Evolutionary conservation across 2,329 filamentous ascomycete species (phyloP).

Genomic region (Epichloe uncinata): DNA sequence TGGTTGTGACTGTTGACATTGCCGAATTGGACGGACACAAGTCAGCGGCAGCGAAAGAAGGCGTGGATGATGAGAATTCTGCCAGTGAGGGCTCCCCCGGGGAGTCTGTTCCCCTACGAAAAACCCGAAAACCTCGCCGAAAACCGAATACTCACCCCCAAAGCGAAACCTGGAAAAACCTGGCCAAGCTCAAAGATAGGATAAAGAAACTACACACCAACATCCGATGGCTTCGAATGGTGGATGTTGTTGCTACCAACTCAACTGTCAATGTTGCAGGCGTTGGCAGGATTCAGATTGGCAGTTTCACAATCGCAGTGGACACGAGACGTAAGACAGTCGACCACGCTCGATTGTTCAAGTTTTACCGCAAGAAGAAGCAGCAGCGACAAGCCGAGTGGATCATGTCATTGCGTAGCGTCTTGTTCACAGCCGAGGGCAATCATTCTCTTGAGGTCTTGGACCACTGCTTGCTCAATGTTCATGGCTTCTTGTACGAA

Average conservation of each 20-base stretch:
- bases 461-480: constrained; percentile 76
- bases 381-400: constrained; percentile 68
- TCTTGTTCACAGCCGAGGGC: constrained; percentile 79
- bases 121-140: constrained; percentile 6
- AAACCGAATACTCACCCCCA: constrained; percentile 24
- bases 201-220: constrained; percentile 78
- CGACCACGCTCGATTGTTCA: constrained; percentile 77
- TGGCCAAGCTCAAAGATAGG: constrained; percentile 68
- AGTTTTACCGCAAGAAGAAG: constrained; percentile 44
- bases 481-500: constrained; percentile 82
- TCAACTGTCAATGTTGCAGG: constrained; percentile 64
- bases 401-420: constrained; percentile 74
- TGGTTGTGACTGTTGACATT: constrained; percentile 72
- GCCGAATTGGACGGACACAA: constrained; percentile 46
- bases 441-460: constrained; percentile 75
- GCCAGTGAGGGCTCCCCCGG: constrained; percentile 14
- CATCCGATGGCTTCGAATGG: constrained; percentile 76
- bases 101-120: constrained; percentile 5
- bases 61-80: constrained; percentile 13
- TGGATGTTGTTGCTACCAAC: constrained; percentile 77
- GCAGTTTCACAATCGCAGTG: constrained; percentile 71
- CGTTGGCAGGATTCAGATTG: constrained; percentile 74
- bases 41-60: constrained; percentile 15
- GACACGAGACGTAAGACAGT: constrained; percentile 88
- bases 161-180: constrained; percentile 66